Conservation (phyloP, 2,329 filamentous ascomycete species). For the Capronia epimyces region DNA sequence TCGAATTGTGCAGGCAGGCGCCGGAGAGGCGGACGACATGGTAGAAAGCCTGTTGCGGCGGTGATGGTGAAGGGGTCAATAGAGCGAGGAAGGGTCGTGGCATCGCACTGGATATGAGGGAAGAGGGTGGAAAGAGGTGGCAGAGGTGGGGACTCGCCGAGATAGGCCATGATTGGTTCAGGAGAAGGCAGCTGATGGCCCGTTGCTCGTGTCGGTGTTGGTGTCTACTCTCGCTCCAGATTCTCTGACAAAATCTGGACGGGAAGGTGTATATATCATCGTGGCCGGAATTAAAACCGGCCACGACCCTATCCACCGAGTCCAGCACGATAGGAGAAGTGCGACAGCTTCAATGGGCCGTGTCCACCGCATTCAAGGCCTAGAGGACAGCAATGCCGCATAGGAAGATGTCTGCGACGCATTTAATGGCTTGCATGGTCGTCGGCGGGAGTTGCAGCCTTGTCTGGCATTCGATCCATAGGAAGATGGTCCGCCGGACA, state of each 20-base stretch:
- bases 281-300: conserved; percentile 29
- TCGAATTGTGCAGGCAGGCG: conserved; percentile 68
- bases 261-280: conserved; percentile 21
- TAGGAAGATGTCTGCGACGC: not conserved
- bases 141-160: conserved; percentile 27
- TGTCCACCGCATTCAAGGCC: not conserved
- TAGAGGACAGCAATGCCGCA: not conserved
- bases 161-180: conserved; percentile 23
- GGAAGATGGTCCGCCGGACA: too few species aligned
- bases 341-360: conserved; percentile 9
- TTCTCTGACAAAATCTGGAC: not conserved
- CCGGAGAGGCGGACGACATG: conserved; percentile 36
- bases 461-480: conserved; percentile 2
- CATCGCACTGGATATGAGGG: conserved; percentile 43
- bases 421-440: not conserved
- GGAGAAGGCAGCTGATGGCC: too few species aligned
- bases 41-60: conserved; percentile 43
- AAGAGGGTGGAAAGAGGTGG: conserved; percentile 39
- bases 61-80: conserved; percentile 47
- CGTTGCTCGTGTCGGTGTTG: too few species aligned
- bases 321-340: conserved; percentile 27
- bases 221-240: too few species aligned
- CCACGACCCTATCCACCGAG: conserved; percentile 15
- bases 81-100: conserved; percentile 37
- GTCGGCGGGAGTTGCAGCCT: conserved; percentile 2